Conservation (phyloP, 2,329 filamentous ascomycete species). For the Ramularia collo-cygni region DNA sequence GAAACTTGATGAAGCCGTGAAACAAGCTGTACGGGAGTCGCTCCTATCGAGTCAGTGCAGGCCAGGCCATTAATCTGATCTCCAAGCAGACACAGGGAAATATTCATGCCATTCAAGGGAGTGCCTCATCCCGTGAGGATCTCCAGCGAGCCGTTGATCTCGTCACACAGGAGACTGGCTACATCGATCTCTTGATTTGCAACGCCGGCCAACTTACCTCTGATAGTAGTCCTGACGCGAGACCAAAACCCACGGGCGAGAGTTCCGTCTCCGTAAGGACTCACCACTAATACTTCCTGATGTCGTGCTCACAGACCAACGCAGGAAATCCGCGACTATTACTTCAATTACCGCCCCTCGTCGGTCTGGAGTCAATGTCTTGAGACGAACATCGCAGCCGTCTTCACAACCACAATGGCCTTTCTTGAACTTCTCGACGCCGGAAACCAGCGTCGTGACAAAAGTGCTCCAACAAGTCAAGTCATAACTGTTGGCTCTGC, state of each 20-base stretch:
- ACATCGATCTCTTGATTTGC: conserved; percentile 47
- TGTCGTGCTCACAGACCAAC: neutral
- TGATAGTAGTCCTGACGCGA: conserved; percentile 27
- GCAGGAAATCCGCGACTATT: conserved; percentile 29
- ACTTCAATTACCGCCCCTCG: conserved; percentile 38
- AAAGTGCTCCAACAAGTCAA: conserved; percentile 38
- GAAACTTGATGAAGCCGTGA: conserved; percentile 36
- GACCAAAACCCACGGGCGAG: conserved; percentile 34
- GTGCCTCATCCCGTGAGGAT: conserved; percentile 38
- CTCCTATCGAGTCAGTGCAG: neutral
- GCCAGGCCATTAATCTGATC: conserved; percentile 8
- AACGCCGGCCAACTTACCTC: conserved; percentile 41
- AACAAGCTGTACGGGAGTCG: conserved; percentile 19
- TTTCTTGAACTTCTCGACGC: conserved; percentile 41
- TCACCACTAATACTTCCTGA: neutral
- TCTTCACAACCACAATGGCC: conserved; percentile 38
- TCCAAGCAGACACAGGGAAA: conserved; percentile 25
- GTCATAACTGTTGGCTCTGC: conserved; percentile 41
- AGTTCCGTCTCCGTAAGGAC: conserved; percentile 11
- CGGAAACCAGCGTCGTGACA: conserved; percentile 36
- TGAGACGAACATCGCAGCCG: conserved; percentile 40
- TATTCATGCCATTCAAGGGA: conserved; percentile 38
- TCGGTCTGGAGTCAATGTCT: conserved; percentile 37
- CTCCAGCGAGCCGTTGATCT: conserved; percentile 36
- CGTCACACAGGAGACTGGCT: conserved; percentile 37